These are phyloP conservation scores for Ogataea haglerorum DNA, from an alignment of 805 yeast genomes.

Conservation along the genomic window DNA sequence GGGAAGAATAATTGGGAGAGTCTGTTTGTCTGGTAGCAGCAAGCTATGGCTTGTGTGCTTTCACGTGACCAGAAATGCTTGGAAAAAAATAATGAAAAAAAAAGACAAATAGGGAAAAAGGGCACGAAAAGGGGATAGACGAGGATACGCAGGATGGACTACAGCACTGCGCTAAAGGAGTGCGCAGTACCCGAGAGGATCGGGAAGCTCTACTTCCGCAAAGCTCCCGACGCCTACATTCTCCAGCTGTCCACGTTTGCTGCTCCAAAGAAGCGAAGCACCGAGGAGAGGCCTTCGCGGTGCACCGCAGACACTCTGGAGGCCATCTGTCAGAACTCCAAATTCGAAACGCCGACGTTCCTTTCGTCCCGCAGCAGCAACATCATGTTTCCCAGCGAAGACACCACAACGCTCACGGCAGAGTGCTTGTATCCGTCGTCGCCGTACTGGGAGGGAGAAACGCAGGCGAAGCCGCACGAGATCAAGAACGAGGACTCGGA, in stretches of 20 bases:
- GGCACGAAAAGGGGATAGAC: background rate
- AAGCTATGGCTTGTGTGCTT: slow-evolving; percentile 8
- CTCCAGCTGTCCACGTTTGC: background rate
- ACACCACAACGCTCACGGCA: slow-evolving; percentile 4
- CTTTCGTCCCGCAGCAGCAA: slow-evolving; percentile 10
- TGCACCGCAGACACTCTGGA: slow-evolving; percentile 13
- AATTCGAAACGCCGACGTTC: slow-evolving; percentile 11
- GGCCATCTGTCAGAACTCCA: slow-evolving; percentile 7
- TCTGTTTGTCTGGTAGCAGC: slow-evolving; percentile 8
- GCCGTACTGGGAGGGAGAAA: slow-evolving; percentile 3
- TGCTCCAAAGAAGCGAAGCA: background rate
- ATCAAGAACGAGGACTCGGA: slow-evolving; percentile 2
- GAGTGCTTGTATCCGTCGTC: slow-evolving; percentile 9
- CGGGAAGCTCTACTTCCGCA: slow-evolving; percentile 6
- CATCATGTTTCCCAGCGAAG: slow-evolving; percentile 7
- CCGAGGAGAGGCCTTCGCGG: no score
- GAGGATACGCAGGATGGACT: slow-evolving; percentile 9
- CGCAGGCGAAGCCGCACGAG: background rate
- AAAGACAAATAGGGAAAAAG: background rate
- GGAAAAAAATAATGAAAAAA: background rate
- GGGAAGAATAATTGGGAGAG: background rate
- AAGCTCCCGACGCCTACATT: background rate
- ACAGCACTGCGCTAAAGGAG: slow-evolving; percentile 6
- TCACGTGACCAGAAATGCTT: slow-evolving; percentile 16
- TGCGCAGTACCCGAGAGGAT: slow-evolving; percentile 8